These are phyloP conservation scores for Pelargonium nanum DNA, from an alignment of 345 rosid species.

Conservation along the genomic window DNA sequence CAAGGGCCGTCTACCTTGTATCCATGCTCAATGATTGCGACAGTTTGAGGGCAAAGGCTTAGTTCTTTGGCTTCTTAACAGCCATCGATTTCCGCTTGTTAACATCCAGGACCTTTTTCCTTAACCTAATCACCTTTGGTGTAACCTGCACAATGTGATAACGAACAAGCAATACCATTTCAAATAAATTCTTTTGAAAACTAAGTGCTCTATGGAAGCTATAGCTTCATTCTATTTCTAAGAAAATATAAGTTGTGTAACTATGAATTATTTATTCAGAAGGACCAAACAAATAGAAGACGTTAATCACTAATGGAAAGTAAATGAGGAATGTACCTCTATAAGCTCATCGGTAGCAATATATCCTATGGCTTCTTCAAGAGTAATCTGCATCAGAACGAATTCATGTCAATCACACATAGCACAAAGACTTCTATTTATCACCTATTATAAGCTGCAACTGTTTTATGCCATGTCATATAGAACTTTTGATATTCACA, in stretches of 20 bases:
- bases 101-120: slow-evolving; percentile 82
- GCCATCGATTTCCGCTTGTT: slow-evolving; percentile 83
- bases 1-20: slow-evolving; percentile 6
- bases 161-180: neutral
- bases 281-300: neutral
- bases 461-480: neutral
- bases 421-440: neutral
- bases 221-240: too few species aligned
- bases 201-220: neutral
- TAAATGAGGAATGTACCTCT: slow-evolving; percentile 39
- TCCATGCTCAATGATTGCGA: neutral
- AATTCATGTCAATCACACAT: slow-evolving; percentile 7
- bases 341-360: slow-evolving; percentile 95
- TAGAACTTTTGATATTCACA: neutral
- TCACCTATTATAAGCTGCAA: neutral
- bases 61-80: slow-evolving; percentile 73
- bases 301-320: neutral
- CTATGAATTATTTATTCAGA: neutral
- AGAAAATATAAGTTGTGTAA: too few species aligned
- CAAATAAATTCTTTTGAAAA: neutral
- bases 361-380: slow-evolving; percentile 95
- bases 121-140: slow-evolving; percentile 72
- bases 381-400: slow-evolving; percentile 62
- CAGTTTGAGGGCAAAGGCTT: slow-evolving; percentile 9
- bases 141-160: slow-evolving; percentile 50